These are phyloP conservation scores for Penicillium italicum DNA, from an alignment of 2,329 filamentous ascomycete species.

Conservation along the genomic window DNA sequence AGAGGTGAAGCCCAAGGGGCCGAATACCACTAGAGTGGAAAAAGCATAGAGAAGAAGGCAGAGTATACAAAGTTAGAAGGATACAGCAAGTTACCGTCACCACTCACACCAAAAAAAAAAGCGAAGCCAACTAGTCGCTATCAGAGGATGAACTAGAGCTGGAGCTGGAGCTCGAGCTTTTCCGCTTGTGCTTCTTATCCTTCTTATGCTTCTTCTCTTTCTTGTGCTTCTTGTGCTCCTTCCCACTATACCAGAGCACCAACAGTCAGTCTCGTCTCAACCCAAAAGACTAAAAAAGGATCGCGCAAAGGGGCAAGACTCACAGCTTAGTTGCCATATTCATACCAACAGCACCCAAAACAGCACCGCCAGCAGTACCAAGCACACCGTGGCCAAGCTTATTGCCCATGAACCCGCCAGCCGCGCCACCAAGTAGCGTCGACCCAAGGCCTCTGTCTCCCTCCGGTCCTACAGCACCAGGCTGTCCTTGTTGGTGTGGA, in stretches of 20 bases:
- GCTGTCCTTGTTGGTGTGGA: slow-evolving; percentile 21
- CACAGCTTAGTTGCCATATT: slow-evolving; percentile 19
- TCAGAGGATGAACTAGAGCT: slow-evolving; percentile 15
- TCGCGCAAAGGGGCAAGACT: not conserved
- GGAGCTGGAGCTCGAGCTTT: slow-evolving; percentile 9
- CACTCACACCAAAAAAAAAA: not conserved
- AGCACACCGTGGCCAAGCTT: slow-evolving; percentile 17
- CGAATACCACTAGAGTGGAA: too few relatives aligned
- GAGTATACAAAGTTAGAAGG: not conserved
- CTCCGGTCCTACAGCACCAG: slow-evolving; percentile 18
- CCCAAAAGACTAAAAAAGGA: not conserved
- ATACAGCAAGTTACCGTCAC: not conserved
- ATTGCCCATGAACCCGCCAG: slow-evolving; percentile 19
- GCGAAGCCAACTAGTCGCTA: slow-evolving; percentile 3
- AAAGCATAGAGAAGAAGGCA: not conserved
- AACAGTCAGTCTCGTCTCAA: not conserved
- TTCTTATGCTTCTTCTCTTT: slow-evolving; percentile 19
- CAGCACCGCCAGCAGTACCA: slow-evolving; percentile 19
- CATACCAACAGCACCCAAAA: slow-evolving; percentile 19
- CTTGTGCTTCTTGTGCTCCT: slow-evolving; percentile 16
- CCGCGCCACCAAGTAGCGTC: slow-evolving; percentile 21
- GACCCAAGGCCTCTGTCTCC: slow-evolving; percentile 22
- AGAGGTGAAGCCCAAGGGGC: not conserved
- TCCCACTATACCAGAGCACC: not conserved
- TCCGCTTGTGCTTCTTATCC: slow-evolving; percentile 17